These are phyloP conservation scores for Cicer pinnatifidum DNA, from an alignment of 306 rosid species.

Conservation along the genomic window DNA sequence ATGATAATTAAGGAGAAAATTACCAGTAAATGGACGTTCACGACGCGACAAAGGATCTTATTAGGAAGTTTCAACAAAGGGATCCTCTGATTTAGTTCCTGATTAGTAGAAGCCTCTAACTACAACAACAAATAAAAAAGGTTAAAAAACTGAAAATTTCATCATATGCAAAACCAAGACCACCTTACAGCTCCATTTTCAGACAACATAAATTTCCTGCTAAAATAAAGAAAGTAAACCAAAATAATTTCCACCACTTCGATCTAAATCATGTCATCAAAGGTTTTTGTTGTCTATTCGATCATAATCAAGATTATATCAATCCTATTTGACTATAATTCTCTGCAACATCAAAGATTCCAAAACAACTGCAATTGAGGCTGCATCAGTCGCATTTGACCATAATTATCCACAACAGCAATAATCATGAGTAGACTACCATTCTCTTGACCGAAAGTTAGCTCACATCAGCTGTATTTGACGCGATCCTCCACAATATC, in stretches of 20 bases:
- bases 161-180: not conserved
- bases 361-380: no score
- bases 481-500: no score
- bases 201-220: not conserved
- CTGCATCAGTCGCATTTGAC: no score
- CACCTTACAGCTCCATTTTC: conserved; percentile 4
- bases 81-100: conserved; percentile 76
- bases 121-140: conserved; percentile 39
- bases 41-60: conserved; percentile 78
- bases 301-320: not conserved
- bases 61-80: conserved; percentile 78
- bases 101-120: conserved; percentile 92
- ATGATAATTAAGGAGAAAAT: not conserved
- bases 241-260: not conserved
- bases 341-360: no score
- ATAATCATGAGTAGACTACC: no score
- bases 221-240: conserved; percentile 4
- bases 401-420: no score
- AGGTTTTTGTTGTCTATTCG: not conserved
- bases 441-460: no score
- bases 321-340: not conserved
- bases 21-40: conserved; percentile 75
- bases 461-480: no score
- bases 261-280: not conserved
- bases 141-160: not conserved